Evolutionary conservation across 140 eudicot genomes (phyloP), one percentile per base, ranked within the genome.

Genomic region (Oenanthe javanica): DNA sequence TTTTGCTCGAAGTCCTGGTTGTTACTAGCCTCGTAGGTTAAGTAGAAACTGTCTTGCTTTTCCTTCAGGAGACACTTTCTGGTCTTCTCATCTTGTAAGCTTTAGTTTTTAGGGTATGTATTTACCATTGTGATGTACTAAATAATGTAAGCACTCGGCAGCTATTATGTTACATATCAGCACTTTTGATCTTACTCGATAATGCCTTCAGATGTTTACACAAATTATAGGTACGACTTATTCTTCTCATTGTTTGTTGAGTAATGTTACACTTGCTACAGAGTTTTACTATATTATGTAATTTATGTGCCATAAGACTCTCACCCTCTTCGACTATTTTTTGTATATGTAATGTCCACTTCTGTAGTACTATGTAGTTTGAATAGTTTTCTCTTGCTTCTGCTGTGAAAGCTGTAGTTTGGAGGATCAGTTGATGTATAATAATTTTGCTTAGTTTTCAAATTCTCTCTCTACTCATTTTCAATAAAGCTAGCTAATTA

Each of bases 31-130:
- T n/a, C 36, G 12, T 75, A n/a, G 19, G 9, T 27, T 46, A 75
- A 23, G 63, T 75, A 48, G 79, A 54, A 75, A 75, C 9, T 46
- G 61, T 45, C 23, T n/a, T 75, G 63, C 43, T 75, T 42, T 25
- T 23, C n/a, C 19, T 23, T 48, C 4, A 46, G 63, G 63, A 75
- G n/a, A 49, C 14, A 9, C 69, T 21, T 61, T 2, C 36, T 74
- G 57, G 18, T 72, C 31, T 40, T 42, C 10, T 19, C 14, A 0
- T 42, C 5, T 42, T 21, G 76, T 72, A 40, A 72, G 76, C 49
- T 72, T 0, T 72, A 31, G 69, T 14, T 38, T 11, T 38, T 36
- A 14, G 21, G 43, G 0, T 27, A 11, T 31, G 47, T 70, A 13
- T 14, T 13, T n/a, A 61, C 36, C 69, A 9, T 0, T 61, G 64